Evolutionary conservation across 352 stramenopile genomes (phyloP), one percentile per base, ranked within the genome.

Genomic region (Elongisporangium undulatum): DNA sequence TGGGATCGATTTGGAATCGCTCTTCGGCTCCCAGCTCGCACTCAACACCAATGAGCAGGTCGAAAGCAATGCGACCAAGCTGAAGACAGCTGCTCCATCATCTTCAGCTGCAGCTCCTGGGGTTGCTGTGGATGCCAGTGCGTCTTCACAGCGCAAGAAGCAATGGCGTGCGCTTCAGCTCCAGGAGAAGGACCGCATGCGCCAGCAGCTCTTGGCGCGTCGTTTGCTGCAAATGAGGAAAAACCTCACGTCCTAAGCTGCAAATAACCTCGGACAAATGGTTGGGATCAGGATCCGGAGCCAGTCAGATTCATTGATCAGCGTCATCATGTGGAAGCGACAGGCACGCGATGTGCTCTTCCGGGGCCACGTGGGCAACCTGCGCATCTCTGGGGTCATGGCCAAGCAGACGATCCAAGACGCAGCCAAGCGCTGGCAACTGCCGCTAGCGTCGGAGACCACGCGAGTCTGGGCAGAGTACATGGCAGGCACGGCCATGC

Each of bases 391-490:
- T 6, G 77, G 72, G 13, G 71, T 95, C n/a, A 77, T 92, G 63
- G 74, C 84, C 41, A 74, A 76, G 53, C 74, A 77, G 10, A 75
- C 73, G 2, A 63, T 91, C 49, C 69, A 75, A 10, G 79, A 92
- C 48, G 69, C 77, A 5, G 67, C 82, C 9, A 66, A 63, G n/a
- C 64, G 82, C 13, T 95, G 84, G 86, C 34, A 67, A n/a, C 59
- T 87, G 15, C 71, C 72, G 17, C 54, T 75, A 0, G 58, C 62
- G 1, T 77, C 74, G 1, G 62, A 77, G 50, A 59, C 79, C 10
- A 85, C 75, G 45, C 84, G 75, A 23, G 57, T 92, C 39, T 95
- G 86, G 86, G 82, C 69, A n/a, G 84, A 95, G 64, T 95, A 95
- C 69, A 95, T 95, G 86, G 82, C 73, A 6, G 86, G 84, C 50